A percentile compares a stretch with the other conserved stretches of the same genome.
phyloP scores from a whole-genome alignment of 1,139 yeast species.

The Candida tetrigidarum region DNA sequence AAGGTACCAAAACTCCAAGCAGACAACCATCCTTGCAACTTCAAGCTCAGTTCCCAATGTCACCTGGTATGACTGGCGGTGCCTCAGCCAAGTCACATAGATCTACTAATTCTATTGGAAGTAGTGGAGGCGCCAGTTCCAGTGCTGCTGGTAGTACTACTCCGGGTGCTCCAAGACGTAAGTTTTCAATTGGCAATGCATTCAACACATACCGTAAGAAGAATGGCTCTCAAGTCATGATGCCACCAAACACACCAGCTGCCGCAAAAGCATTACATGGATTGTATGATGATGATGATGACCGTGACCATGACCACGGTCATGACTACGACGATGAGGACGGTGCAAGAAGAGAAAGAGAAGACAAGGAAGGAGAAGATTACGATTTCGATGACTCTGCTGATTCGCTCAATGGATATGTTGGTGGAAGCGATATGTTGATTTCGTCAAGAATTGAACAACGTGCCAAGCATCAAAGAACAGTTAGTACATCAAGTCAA shows the following conservation, averaged over 20 bases:
- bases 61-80: constrained; percentile 11
- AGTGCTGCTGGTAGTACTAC: constrained; percentile 28
- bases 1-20: constrained; percentile 32
- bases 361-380: constrained; percentile 24
- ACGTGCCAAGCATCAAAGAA: constrained; percentile 40
- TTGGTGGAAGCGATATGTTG: constrained; percentile 70
- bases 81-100: constrained; percentile 23
- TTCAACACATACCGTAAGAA: constrained; percentile 49
- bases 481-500: constrained; percentile 29
- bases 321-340: constrained; percentile 48
- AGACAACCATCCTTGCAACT: constrained; percentile 46
- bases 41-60: constrained; percentile 28
- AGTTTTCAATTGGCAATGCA: constrained; percentile 64
- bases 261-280: constrained; percentile 45
- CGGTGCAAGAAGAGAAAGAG: constrained; percentile 37
- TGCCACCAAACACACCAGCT: constrained; percentile 57
- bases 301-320: too few species aligned
- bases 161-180: constrained; percentile 52
- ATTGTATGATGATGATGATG: constrained; percentile 43
- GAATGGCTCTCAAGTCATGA: constrained; percentile 48
- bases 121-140: constrained; percentile 21
- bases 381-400: constrained; percentile 59
- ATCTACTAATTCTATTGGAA: constrained; percentile 25
- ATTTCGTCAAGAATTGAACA: constrained; percentile 64
- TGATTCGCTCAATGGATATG: constrained; percentile 59